Evolutionary conservation across 371 early-diverging fungal genomes (phyloP).

Genomic region (Amoeboaphelidium occidentale): DNA sequence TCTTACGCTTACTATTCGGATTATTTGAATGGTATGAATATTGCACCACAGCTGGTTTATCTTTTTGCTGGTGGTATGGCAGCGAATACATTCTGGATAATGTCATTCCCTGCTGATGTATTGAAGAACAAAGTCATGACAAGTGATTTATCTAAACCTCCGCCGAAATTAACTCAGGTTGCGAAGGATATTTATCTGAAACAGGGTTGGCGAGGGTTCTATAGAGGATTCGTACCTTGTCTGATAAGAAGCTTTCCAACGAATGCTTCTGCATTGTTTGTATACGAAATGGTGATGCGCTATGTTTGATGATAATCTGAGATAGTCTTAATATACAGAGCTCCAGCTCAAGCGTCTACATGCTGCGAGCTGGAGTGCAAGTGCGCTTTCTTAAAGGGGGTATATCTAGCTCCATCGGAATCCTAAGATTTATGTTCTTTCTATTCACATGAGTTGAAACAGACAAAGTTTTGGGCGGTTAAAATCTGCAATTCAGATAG

Average conservation of each 20-base stretch:
- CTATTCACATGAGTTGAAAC: no score
- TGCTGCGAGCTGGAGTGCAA: no score
- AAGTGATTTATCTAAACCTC: slow-evolving; percentile 10
- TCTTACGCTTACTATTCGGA: slow-evolving; percentile 28
- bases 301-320: no score
- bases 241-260: slow-evolving; percentile 3
- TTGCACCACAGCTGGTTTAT: slow-evolving; percentile 23
- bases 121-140: slow-evolving; percentile 83
- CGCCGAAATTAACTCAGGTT: background rate
- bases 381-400: no score
- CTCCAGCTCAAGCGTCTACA: no score
- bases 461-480: no score
- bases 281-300: slow-evolving; percentile 2
- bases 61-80: slow-evolving; percentile 72
- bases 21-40: slow-evolving; percentile 12
- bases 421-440: no score
- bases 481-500: no score
- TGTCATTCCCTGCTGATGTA: slow-evolving; percentile 52
- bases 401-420: no score
- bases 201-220: background rate
- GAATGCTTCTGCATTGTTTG: slow-evolving; percentile 6
- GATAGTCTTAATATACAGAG: no score
- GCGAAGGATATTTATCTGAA: background rate
- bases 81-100: slow-evolving; percentile 68
- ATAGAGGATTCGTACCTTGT: slow-evolving; percentile 2